Evolutionary conservation across 257 asterid species (phyloP), one percentile per base, ranked within the genome.

Genomic region (Solanum appendiculatum): DNA sequence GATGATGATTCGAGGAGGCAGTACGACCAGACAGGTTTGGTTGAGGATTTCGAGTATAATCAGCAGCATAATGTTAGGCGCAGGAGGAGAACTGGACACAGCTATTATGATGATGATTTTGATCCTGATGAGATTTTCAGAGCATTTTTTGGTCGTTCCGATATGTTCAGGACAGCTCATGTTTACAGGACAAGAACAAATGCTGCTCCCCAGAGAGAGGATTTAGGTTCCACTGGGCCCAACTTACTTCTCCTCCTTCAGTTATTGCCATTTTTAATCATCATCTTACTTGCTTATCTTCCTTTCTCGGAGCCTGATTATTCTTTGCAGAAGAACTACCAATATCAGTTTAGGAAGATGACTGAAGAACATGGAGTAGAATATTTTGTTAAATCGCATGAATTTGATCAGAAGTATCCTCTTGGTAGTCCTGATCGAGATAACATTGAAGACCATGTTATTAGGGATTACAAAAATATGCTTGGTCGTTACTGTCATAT

Each of bases 271-370:
- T 92, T 96, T 93, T 91, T 96, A 88, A 89, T 97, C 48, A 94
- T 95, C 72, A 91, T 97, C 86, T 92, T 97, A 91, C 98, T 97
- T 69, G 99, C 99, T 70, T 95, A 95, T 89, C 95, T 95, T 89
- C 99, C 99, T 21, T 95, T 94, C 86, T 94, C 99, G 6, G 99
- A 95, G 92, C 98, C 98, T 0, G 98, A 97, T 91, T 97, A 94
- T 89, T 95, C 98, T 33, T 90, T 97, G 91, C 99, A 95, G 92
- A 95, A 86, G 92, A 95, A 93, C 88, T 92, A 94, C 86, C 91
- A 97, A 42, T 97, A 95, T 90, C 98, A 95, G 90, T 94, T 91
- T 85, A 93, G 88, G 93, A 93, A 92, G 92, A 91, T 86, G 68
- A 94, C 93, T 5, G 98, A 95, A 88, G 91, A 91, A 58, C 92